Evolutionary conservation across 176 grass and related monocot species (phyloP).

Genomic region (Oryza rufipogon): DNA sequence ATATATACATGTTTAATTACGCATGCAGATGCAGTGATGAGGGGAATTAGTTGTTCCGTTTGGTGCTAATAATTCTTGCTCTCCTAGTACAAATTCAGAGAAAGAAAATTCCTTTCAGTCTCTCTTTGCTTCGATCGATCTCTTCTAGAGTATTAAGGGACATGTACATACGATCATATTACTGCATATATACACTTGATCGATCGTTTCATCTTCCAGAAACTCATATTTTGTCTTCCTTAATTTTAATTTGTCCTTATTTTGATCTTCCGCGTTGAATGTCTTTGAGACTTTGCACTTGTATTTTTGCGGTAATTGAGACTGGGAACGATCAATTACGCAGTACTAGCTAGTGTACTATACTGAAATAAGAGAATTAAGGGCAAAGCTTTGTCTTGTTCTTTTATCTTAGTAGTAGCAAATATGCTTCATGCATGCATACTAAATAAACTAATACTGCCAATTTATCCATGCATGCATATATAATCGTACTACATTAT

Average conservation of each 20-base stretch:
- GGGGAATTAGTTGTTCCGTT: neutral
- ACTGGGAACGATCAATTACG: neutral
- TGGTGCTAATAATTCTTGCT: neutral
- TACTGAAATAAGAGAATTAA: no score
- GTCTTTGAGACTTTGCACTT: neutral
- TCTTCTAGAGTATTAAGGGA: neutral
- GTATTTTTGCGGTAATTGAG: neutral
- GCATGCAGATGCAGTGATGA: neutral
- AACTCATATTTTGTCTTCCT: neutral
- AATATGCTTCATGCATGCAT: neutral
- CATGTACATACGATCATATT: neutral
- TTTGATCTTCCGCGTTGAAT: neutral
- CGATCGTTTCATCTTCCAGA: neutral
- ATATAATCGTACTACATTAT: neutral
- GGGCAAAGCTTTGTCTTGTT: neutral
- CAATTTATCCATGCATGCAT: slow-evolving; percentile 5
- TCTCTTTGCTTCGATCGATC: neutral
- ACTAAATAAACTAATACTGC: neutral
- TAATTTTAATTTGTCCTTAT: neutral
- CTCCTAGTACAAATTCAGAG: neutral
- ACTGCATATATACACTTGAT: neutral
- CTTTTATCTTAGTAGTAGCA: neutral
- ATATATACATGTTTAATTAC: neutral
- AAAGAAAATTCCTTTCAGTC: neutral
- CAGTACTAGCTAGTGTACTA: no score